phyloP scores from a whole-genome alignment of 306 rosid genomes.

The Benincasa hispida region DNA sequence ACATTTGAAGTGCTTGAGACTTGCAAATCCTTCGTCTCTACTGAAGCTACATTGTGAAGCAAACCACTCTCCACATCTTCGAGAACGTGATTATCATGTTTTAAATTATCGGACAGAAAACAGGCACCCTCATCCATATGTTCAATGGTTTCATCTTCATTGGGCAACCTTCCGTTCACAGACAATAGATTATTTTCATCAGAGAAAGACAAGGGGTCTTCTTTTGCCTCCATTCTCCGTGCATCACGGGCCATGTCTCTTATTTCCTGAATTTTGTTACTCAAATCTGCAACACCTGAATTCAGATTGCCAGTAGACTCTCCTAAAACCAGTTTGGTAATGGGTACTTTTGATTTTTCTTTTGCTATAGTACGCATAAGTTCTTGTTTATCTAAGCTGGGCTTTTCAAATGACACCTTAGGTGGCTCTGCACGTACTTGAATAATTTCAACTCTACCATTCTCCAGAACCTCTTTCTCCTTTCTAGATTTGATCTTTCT shows the following conservation, averaged over 20 bases:
- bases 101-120: slow-evolving; percentile 13
- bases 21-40: slow-evolving; percentile 13
- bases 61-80: slow-evolving; percentile 15
- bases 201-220: slow-evolving; percentile 12
- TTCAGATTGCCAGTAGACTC: slow-evolving; percentile 15
- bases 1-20: slow-evolving; percentile 11
- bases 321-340: slow-evolving; percentile 20
- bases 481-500: slow-evolving; percentile 67
- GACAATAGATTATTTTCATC: slow-evolving; percentile 16
- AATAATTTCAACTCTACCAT: slow-evolving; percentile 52
- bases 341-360: slow-evolving; percentile 25
- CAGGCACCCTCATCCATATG: slow-evolving; percentile 12
- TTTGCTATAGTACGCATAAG: slow-evolving; percentile 41
- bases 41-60: slow-evolving; percentile 12
- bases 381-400: slow-evolving; percentile 53
- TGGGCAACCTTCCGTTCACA: slow-evolving; percentile 15
- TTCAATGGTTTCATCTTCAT: slow-evolving; percentile 16
- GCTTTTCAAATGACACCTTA: slow-evolving; percentile 27
- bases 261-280: slow-evolving; percentile 48
- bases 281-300: slow-evolving; percentile 17
- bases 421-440: slow-evolving; percentile 22
- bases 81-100: slow-evolving; percentile 8
- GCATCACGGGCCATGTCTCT: slow-evolving; percentile 49
- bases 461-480: slow-evolving; percentile 45
- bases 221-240: slow-evolving; percentile 34